A percentile compares a stretch with the other conserved stretches of the same genome.
Conservation (phyloP, 2,329 filamentous ascomycete species). For the Cytospora leucostoma region DNA sequence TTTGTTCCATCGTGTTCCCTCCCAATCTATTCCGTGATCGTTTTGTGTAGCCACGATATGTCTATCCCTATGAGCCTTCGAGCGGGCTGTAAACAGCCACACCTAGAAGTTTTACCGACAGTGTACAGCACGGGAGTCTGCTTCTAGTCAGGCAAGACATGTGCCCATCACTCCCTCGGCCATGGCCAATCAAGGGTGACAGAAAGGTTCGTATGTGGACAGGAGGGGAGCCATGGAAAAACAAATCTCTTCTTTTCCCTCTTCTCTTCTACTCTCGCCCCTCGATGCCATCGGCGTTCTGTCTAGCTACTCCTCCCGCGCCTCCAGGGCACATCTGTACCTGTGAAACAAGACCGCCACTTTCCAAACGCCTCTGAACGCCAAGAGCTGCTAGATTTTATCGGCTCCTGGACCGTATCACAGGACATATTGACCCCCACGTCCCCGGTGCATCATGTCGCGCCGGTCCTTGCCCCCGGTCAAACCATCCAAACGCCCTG, state of each 20-base stretch:
- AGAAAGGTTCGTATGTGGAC: background rate
- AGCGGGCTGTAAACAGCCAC: background rate
- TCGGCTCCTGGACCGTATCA: background rate
- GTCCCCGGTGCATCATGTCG: background rate
- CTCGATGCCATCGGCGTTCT: slow-evolving; percentile 6
- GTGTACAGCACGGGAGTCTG: slow-evolving; percentile 16
- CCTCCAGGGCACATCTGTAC: slow-evolving; percentile 15
- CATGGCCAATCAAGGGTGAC: background rate
- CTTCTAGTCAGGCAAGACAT: background rate
- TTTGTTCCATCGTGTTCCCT: background rate
- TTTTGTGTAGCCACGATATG: slow-evolving; percentile 15
- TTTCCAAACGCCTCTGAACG: background rate
- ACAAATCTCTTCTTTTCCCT: slow-evolving; percentile 5
- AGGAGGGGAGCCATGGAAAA: background rate
- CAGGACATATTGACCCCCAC: background rate
- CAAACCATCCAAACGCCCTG: background rate
- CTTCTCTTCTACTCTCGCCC: background rate
- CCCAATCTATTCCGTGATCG: slow-evolving; percentile 2
- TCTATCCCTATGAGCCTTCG: slow-evolving; percentile 6
- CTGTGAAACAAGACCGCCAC: slow-evolving; percentile 19
- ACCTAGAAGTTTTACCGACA: slow-evolving; percentile 9
- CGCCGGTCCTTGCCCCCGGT: background rate
- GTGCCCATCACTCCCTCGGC: background rate
- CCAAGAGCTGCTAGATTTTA: background rate
- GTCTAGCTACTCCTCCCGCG: slow-evolving; percentile 8